These are phyloP conservation scores for Microcyclosporella mali DNA, from an alignment of 2,329 filamentous ascomycete genomes.

Conservation along the genomic window DNA sequence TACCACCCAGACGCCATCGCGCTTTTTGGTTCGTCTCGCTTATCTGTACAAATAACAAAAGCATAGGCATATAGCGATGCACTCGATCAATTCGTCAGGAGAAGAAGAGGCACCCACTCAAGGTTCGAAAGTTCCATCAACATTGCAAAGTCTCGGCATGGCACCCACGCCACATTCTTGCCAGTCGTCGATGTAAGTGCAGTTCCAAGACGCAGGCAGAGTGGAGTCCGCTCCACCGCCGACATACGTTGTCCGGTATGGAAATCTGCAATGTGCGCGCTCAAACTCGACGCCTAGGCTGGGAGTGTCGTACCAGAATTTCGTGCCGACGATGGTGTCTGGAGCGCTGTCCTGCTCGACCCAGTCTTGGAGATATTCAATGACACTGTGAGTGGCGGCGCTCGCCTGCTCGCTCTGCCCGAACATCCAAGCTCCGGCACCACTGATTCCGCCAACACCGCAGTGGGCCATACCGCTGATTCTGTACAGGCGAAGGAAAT, in stretches of 20 bases:
- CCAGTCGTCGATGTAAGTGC: slow-evolving; percentile 28
- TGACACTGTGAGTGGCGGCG: slow-evolving; percentile 38
- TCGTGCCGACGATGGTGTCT: slow-evolving; percentile 37
- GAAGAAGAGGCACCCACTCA: neutral
- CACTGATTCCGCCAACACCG: slow-evolving; percentile 36
- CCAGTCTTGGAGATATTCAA: slow-evolving; percentile 41
- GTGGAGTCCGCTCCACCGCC: slow-evolving; percentile 30
- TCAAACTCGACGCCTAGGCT: slow-evolving; percentile 39
- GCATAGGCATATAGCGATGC: too few species aligned
- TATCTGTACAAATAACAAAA: too few species aligned
- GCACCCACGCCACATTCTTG: slow-evolving; percentile 21
- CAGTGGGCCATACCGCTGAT: slow-evolving; percentile 51
- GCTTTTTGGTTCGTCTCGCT: too few species aligned
- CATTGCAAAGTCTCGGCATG: slow-evolving; percentile 19
- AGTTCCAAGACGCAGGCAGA: slow-evolving; percentile 33
- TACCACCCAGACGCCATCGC: too few species aligned
- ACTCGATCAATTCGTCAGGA: too few species aligned
- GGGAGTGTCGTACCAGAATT: slow-evolving; percentile 39
- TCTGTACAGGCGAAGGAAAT: slow-evolving; percentile 45
- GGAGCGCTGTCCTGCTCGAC: slow-evolving; percentile 30
- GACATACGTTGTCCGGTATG: slow-evolving; percentile 32
- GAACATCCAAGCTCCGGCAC: slow-evolving; percentile 40
- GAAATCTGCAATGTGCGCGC: slow-evolving; percentile 41
- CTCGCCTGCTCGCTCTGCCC: slow-evolving; percentile 30
- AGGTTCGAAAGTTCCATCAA: slow-evolving; percentile 22